Conservation (phyloP, 2,329 filamentous ascomycete species). For the Monascus ruber region DNA sequence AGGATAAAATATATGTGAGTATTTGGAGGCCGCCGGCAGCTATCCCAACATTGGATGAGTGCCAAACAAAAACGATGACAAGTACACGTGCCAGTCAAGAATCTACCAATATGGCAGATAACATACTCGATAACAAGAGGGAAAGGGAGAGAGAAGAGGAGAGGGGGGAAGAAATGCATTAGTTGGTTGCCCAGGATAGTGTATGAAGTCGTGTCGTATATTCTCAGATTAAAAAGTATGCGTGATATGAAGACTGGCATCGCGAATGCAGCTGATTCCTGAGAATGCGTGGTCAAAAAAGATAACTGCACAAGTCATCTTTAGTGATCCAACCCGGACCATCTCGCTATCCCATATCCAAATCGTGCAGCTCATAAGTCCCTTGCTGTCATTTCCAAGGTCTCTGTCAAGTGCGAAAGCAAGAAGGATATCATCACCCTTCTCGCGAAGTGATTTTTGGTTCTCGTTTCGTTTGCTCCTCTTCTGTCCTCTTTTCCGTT, state of each 20-base stretch:
- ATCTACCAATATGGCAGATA: too few species aligned
- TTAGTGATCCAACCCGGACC: conserved; percentile 1
- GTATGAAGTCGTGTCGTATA: conserved; percentile 11
- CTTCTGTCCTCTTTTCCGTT: conserved; percentile 1
- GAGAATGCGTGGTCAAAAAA: background rate
- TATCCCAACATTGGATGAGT: too few species aligned
- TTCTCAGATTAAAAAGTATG: background rate
- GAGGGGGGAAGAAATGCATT: conserved; percentile 10
- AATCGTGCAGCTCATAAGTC: conserved; percentile 22
- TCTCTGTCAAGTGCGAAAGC: conserved; percentile 12
- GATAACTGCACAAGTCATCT: background rate
- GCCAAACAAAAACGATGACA: too few species aligned
- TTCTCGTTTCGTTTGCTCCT: background rate
- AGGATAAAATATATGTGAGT: too few species aligned
- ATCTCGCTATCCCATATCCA: conserved; percentile 10
- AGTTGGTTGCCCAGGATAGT: conserved; percentile 25
- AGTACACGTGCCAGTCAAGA: too few species aligned
- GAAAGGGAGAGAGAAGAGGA: conserved; percentile 2
- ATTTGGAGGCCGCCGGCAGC: too few species aligned
- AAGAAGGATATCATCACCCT: conserved; percentile 4
- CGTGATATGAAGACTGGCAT: background rate
- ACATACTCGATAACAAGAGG: conserved; percentile 5
- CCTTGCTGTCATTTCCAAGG: conserved; percentile 20
- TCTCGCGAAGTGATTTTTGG: conserved; percentile 3
- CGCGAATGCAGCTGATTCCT: background rate